These are phyloP conservation scores for Exophiala spinifera DNA, from an alignment of 2,329 filamentous ascomycete species.

Conservation along the genomic window DNA sequence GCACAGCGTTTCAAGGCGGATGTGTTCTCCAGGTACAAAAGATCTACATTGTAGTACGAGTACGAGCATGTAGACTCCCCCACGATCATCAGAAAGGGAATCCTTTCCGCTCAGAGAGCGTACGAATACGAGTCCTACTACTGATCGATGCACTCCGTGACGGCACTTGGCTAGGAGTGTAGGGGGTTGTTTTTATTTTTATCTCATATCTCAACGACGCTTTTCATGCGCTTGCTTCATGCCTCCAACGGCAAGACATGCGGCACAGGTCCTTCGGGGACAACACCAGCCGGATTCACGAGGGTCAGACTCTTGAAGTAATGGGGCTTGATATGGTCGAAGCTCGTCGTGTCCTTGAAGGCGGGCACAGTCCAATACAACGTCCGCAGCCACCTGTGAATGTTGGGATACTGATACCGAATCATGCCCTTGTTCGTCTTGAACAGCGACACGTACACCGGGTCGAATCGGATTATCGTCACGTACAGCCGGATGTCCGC, in stretches of 20 bases:
- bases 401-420: slow-evolving; percentile 54
- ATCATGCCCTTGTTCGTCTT: slow-evolving; percentile 66
- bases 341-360: slow-evolving; percentile 44
- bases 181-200: no score
- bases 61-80: not conserved
- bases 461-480: slow-evolving; percentile 65
- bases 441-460: slow-evolving; percentile 77
- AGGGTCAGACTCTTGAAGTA: slow-evolving; percentile 16
- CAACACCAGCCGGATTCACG: slow-evolving; percentile 14
- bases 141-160: no score
- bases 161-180: no score
- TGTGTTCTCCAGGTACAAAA: no score
- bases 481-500: slow-evolving; percentile 70
- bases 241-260: slow-evolving; percentile 15
- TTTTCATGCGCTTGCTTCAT: slow-evolving; percentile 3
- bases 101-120: no score
- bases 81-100: not conserved
- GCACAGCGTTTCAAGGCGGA: no score
- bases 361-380: slow-evolving; percentile 44
- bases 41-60: no score
- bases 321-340: slow-evolving; percentile 31
- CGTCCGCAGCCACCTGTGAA: slow-evolving; percentile 45
- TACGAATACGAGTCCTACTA: no score
- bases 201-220: not conserved
- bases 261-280: slow-evolving; percentile 21